Percentiles rank a stretch among this genome's conserved stretches.
These are phyloP conservation scores for Ophiostoma populinum DNA, from an alignment of 2,329 filamentous ascomycete species.

Conservation along the genomic window DNA sequence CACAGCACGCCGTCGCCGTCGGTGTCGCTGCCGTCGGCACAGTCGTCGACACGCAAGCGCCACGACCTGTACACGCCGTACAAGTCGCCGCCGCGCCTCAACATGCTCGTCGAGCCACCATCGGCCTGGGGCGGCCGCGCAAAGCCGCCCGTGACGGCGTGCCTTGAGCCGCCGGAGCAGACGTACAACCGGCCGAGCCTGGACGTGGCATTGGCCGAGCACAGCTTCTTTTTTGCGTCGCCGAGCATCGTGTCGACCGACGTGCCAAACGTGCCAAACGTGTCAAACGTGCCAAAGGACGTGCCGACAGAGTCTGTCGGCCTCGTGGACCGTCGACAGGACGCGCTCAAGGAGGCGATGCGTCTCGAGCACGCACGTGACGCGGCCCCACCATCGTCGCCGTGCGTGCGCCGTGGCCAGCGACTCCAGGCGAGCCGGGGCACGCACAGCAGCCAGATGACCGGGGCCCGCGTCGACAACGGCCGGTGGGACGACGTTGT, in stretches of 20 bases:
- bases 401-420: too few species aligned
- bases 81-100: conserved; percentile 4
- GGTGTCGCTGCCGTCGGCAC: neutral
- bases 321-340: too few species aligned
- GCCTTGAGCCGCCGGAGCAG: conserved; percentile 3
- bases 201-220: too few species aligned
- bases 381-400: too few species aligned
- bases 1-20: conserved; percentile 7
- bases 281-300: too few species aligned
- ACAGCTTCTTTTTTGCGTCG: conserved; percentile 3
- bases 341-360: too few species aligned
- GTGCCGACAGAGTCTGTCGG: too few species aligned
- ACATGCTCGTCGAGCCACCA: conserved; percentile 3
- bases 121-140: conserved; percentile 5
- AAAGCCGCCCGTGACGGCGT: conserved; percentile 8
- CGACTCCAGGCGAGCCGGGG: too few species aligned
- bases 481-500: too few species aligned
- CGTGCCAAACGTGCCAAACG: neutral
- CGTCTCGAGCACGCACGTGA: too few species aligned
- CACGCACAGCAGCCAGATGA: too few species aligned
- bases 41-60: neutral
- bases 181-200: neutral
- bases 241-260: neutral
- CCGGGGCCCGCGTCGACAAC: too few species aligned
- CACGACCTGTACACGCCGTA: neutral